Conservation (phyloP, 257 asterid species). For the Schizonepeta tenuifolia region DNA sequence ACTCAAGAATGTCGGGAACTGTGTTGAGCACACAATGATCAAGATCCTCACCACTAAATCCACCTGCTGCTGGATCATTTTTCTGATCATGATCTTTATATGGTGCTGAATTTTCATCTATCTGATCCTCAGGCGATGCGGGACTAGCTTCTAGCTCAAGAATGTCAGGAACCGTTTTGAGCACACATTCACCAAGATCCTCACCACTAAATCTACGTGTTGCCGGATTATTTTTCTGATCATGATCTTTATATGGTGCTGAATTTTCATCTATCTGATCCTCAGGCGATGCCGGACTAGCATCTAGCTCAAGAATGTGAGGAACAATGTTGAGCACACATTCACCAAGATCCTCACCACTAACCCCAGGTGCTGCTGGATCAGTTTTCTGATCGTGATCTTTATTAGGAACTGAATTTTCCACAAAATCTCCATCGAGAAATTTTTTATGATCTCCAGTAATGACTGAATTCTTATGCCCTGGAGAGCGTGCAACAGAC, state of each 20-base stretch:
- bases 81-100: no score
- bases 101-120: slow-evolving; percentile 34
- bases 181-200: slow-evolving; percentile 36
- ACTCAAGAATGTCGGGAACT: slow-evolving; percentile 39
- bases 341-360: slow-evolving; percentile 37
- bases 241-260: no score
- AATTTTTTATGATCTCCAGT: slow-evolving; percentile 44
- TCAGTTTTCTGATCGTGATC: slow-evolving; percentile 39
- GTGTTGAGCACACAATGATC: slow-evolving; percentile 32
- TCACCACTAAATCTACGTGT: slow-evolving; percentile 35
- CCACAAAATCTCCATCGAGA: slow-evolving; percentile 43
- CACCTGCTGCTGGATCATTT: slow-evolving; percentile 10
- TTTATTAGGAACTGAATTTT: slow-evolving; percentile 34
- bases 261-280: slow-evolving; percentile 47
- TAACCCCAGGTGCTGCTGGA: slow-evolving; percentile 33
- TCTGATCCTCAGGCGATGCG: slow-evolving; percentile 54
- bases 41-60: slow-evolving; percentile 34
- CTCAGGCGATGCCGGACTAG: slow-evolving; percentile 52
- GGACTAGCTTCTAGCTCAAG: slow-evolving; percentile 51
- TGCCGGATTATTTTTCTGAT: no score
- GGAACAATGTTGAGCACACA: slow-evolving; percentile 37
- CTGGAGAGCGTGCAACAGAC: no score
- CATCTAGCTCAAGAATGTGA: slow-evolving; percentile 39
- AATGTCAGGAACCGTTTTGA: slow-evolving; percentile 30
- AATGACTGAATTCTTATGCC: slow-evolving; percentile 43